These are phyloP conservation scores for Pulveroboletus sp. DNA, from an alignment of 1,284 basidiomycete species.

Conservation along the genomic window DNA sequence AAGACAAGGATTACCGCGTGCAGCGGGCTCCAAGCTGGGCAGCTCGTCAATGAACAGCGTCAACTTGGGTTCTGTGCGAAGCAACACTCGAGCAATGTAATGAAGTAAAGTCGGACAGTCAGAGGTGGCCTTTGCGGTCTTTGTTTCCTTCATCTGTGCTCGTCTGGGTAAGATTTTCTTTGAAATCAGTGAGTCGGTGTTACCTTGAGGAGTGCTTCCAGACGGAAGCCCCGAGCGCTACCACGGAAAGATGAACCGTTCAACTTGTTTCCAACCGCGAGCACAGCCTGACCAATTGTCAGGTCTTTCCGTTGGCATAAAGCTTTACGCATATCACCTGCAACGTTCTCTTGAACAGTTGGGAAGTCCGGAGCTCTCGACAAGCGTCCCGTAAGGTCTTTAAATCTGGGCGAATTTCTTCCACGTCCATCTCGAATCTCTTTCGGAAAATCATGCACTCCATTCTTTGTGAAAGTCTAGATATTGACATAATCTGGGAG, in stretches of 20 bases:
- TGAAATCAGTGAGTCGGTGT: neutral
- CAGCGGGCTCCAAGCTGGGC: conserved; percentile 80
- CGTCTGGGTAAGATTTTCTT: neutral
- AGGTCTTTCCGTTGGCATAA: neutral
- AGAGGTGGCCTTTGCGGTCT: conserved; percentile 63
- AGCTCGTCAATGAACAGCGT: conserved; percentile 81
- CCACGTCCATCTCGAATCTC: conserved; percentile 79
- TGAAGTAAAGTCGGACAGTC: conserved; percentile 86
- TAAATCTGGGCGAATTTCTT: conserved; percentile 83
- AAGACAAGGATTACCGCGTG: conserved; percentile 56
- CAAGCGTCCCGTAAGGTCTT: conserved; percentile 75
- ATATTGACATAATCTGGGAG: conserved; percentile 73
- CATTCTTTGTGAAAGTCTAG: conserved; percentile 71
- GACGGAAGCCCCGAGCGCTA: conserved; percentile 79
- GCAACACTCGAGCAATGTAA: conserved; percentile 77
- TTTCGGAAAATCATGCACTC: conserved; percentile 83
- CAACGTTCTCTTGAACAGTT: conserved; percentile 69
- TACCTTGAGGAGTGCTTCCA: conserved; percentile 83
- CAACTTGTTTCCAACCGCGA: conserved; percentile 79
- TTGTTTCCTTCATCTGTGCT: conserved; percentile 79
- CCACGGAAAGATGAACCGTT: conserved; percentile 85
- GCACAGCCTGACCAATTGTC: conserved; percentile 51
- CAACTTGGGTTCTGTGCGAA: conserved; percentile 66
- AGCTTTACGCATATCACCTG: conserved; percentile 46
- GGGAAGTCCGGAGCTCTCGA: conserved; percentile 70